Base-by-base conservation (phyloP, 1,139 yeast genomes). In the Lodderomyces elongisporus region DNA sequence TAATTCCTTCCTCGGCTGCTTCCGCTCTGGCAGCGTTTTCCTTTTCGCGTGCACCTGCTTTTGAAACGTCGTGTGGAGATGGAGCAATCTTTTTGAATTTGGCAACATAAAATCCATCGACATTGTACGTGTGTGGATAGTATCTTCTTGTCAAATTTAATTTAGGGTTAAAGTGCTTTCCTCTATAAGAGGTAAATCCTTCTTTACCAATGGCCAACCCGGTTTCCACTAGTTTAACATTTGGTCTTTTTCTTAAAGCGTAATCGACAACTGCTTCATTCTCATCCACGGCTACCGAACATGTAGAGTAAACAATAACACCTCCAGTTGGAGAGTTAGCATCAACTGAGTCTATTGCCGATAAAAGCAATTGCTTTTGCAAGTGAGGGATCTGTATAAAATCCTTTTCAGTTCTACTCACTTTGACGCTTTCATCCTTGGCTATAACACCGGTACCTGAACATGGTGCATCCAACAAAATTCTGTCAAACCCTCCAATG, bases 401-500 rank as follows among this genome's bases (percentile, higher is more conserved):
- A 61, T 93, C 99, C 61, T 88, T 88, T 54, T 88, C 97, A 14
- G 95, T 87, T 69, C 97, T 83, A 45, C 84, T 82, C 12, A 85
- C 83, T 62, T 93, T 93, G 42, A 91, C 97, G 34, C 88, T 81
- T 54, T 88, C 95, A 65, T 93, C 98, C 66, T 93, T 93, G 42
- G 96, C 93, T 56, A 93, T 89, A 48, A 93, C 98, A 66, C 99
- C 99, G 3, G 98, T 91, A 67, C 99, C 99, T 3, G 98, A 88
- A 66, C 99, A 93, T 46, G 99, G 99, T 22, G 99, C 98, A 71
- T 93, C 99, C 48, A 93, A 71, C 42, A 93, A 66, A 31, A 93
- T 80, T 62, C 98, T 77, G 58, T 93, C 98, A 50, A 93, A 93
- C 1, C 98, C 98, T 45, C 98, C 98, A 57, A 93, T 87, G 33